A percentile compares a stretch with the other conserved stretches of the same genome.
These are phyloP conservation scores for Trichoderma harzianum DNA, from an alignment of 2,329 filamentous ascomycete genomes.

Conservation along the genomic window DNA sequence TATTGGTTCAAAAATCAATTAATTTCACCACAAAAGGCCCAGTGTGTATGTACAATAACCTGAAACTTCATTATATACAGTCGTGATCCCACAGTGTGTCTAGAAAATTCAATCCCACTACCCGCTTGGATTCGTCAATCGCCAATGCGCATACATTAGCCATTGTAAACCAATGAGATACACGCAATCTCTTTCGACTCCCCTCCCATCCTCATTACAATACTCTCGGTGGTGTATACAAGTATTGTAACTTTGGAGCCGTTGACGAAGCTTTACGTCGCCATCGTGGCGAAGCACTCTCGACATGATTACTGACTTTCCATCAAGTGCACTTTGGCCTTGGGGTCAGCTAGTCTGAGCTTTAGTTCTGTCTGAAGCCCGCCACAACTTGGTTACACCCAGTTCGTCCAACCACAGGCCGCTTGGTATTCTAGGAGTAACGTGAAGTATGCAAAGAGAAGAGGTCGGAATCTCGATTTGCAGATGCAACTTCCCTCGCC, in stretches of 20 bases:
- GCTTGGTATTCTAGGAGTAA: neutral
- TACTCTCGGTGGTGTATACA: neutral
- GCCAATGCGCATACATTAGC: neutral
- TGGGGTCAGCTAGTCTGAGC: neutral
- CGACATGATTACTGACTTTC: neutral
- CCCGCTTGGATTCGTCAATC: neutral
- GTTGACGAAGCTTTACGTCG: neutral
- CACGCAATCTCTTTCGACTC: neutral
- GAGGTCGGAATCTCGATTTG: neutral
- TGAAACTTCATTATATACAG: neutral
- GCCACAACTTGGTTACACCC: too few relatives aligned
- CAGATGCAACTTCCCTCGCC: neutral
- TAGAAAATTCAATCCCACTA: neutral
- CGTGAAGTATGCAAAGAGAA: neutral
- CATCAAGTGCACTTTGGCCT: neutral
- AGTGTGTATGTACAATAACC: neutral
- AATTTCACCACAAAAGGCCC: neutral
- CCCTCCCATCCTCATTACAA: neutral
- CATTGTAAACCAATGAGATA: neutral
- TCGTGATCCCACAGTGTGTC: neutral
- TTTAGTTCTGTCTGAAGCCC: neutral
- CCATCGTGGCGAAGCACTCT: slow-evolving; percentile 8
- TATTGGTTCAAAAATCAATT: neutral
- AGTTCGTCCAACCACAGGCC: too few relatives aligned
- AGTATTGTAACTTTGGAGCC: neutral